phyloP scores from a whole-genome alignment of 2,329 filamentous ascomycete species.

The Trichophyton schoenleinii region DNA sequence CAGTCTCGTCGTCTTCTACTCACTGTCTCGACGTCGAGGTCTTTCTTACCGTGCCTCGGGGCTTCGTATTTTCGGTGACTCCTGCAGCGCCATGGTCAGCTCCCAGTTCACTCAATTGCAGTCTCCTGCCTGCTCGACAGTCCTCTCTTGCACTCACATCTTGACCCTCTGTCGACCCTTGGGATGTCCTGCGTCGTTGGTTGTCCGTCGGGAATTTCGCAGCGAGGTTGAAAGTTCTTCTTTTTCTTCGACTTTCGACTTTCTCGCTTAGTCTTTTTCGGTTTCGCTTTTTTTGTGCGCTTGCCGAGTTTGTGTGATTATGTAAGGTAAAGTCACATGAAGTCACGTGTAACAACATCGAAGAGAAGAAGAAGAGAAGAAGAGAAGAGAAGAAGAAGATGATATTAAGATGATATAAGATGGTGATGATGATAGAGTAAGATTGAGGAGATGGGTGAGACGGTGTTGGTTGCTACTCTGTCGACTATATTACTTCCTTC shows the following conservation, averaged over 20 bases:
- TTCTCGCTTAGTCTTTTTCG: conserved; percentile 4
- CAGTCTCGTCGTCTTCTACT: neutral
- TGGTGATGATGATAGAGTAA: too few species aligned
- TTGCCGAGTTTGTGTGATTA: conserved; percentile 12
- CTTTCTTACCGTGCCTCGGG: conserved; percentile 77
- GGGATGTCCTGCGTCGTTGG: conserved; percentile 31
- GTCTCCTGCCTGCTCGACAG: neutral
- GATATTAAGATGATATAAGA: too few species aligned
- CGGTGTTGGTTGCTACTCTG: too few species aligned
- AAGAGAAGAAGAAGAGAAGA: too few species aligned
- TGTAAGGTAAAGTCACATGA: conserved; percentile 5
- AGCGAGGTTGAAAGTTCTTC: conserved; percentile 16
- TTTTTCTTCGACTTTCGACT: conserved; percentile 1
- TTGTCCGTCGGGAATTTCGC: conserved; percentile 13
- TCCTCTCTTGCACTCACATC: conserved; percentile 26
- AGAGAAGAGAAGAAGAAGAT: too few species aligned
- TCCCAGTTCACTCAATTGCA: neutral
- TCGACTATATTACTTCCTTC: too few species aligned
- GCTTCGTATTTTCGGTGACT: conserved; percentile 64
- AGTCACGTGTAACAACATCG: neutral
- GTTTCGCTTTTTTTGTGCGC: conserved; percentile 11
- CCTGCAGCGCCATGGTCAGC: conserved; percentile 21
- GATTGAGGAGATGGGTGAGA: too few species aligned
- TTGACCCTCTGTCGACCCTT: conserved; percentile 36
- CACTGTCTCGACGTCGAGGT: conserved; percentile 29